Base-by-base conservation (phyloP, 179 eudicot genomes). In the Camellia oleifera region DNA sequence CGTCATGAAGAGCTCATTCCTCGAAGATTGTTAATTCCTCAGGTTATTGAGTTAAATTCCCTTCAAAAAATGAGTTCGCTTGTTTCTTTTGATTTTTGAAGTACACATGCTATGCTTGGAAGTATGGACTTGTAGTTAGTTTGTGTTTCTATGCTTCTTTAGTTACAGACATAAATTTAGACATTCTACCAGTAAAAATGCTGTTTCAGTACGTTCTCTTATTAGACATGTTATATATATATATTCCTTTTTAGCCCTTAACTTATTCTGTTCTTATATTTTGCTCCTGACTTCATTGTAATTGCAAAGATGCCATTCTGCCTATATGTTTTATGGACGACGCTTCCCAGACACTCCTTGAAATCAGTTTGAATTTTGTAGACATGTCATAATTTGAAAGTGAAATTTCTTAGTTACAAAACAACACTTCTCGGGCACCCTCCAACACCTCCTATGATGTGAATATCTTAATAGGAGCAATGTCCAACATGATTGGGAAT, bases 1-100 rank as follows among this genome's bases (percentile, higher is more conserved):
- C 89, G 92, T 75, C 98, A 94, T 76, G 98, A 94, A 83, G 97
- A 95, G 86, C 95, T 94, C 65, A 67, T 94, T 71, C 97, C 98
- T 82, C 89, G 98, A 63, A 90, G 92, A 77, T 87, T 89, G 81
- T 76, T 94, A 78, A 89, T 92, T 79, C 97, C 97, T n/a, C 97
- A 94, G 97, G 98, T 85, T 26, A 64, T 23, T 69, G n/a, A 60
- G 50, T 58, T 32, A 68, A 20, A 74, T 46, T 40, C 6, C 11
- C 14, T 23, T 74, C 15, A 26, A 14, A 40, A 57, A 20, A 40
- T 52, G 50, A 57, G 18, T 32, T 0, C 1, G 1, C 23, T 56
- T 13, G 65, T 74, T 14, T 40, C 1, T 32, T 74, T 40, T 68
- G 58, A 54, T 11, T 42, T 66, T 17, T 9, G n/a, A 67, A 26